A percentile compares a stretch with the other conserved stretches of the same genome.
These are phyloP conservation scores for Starmera dryadoides DNA, from an alignment of 805 yeast genomes.

Conservation along the genomic window DNA sequence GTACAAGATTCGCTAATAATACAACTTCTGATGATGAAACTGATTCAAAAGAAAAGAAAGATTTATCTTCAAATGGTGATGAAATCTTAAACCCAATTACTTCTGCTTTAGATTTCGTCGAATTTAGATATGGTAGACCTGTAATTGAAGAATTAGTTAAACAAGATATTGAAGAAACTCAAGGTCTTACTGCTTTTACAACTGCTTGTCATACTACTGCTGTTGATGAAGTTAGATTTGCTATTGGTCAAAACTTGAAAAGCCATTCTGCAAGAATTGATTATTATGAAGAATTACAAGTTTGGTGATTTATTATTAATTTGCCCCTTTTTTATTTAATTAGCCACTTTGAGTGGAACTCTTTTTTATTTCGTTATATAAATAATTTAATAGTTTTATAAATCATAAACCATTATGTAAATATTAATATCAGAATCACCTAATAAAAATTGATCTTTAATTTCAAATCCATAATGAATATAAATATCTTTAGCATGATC, in stretches of 20 bases:
- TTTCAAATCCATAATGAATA: background rate
- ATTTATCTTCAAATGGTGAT: conserved; percentile 1
- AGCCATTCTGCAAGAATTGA: conserved; percentile 36
- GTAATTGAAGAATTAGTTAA: conserved; percentile 28
- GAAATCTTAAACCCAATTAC: background rate
- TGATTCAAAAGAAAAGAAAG: conserved; percentile 1
- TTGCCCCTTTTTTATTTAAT: too few species aligned
- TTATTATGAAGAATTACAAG: conserved; percentile 49
- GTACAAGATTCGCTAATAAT: background rate
- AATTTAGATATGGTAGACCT: conserved; percentile 41
- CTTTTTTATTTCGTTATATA: too few species aligned
- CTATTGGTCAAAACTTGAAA: conserved; percentile 29
- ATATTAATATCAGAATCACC: too few species aligned
- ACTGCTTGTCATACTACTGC: conserved; percentile 49
- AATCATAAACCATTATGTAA: too few species aligned
- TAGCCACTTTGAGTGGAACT: too few species aligned
- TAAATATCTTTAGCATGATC: background rate
- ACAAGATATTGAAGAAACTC: conserved; percentile 29
- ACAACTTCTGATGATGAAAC: background rate
- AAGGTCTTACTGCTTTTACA: conserved; percentile 36
- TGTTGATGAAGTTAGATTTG: conserved; percentile 45
- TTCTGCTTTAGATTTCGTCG: conserved; percentile 19
- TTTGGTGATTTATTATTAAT: too few species aligned
- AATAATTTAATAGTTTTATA: too few species aligned
- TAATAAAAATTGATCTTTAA: too few species aligned